Evolutionary conservation across 1,284 basidiomycete species (phyloP), one percentile per base, ranked within the genome.

Genomic region (Sphagnurus paluster): DNA sequence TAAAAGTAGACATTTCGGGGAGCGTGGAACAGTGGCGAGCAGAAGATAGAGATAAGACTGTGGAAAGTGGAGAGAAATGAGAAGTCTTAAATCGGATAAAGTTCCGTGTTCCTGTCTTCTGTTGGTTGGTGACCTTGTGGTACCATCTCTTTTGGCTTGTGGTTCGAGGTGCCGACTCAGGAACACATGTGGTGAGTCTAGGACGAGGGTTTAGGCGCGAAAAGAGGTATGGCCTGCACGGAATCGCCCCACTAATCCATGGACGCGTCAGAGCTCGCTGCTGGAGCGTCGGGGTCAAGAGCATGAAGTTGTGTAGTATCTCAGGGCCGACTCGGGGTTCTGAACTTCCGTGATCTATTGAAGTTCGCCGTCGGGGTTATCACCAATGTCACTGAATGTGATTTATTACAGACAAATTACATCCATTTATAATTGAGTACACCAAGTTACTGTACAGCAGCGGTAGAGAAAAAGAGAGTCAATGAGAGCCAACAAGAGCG

Each of bases 81-180:
- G 37, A 39, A 45, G 16, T 45, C 40, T 50, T 39, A 39, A 32
- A 42, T 53, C 42, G 54, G 35, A 42, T 36, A 30, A 37, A 32
- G 36, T 44, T 46, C 34, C 23, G 44, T 47, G 37, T 49, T 49
- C 34, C 28, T 29, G 43, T 40, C 30, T 46, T 46, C 42, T 49
- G 44, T 42, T 52, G 43, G 28, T 26, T 39, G 26, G 42, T 49
- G 50, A 52, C 48, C 48, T 50, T 52, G 26, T 56, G 49, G 42
- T 40, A 44, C 46, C 19, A 33, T 29, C 43, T 32, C 44, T 42
- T 50, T 47, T 49, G 49, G 23, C 25, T 24, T 38, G 28, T 38
- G 39, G 41, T 38, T 43, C 48, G 43, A 45, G 38, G 43, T 43
- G 20, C 49, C 33, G 44, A 38, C n/a, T n/a, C 39, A 2, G 39